Evolutionary conservation across 768 basidiomycete genomes (phyloP), one percentile per base, ranked within the genome.

Genomic region (Phanerochaete carnosa): DNA sequence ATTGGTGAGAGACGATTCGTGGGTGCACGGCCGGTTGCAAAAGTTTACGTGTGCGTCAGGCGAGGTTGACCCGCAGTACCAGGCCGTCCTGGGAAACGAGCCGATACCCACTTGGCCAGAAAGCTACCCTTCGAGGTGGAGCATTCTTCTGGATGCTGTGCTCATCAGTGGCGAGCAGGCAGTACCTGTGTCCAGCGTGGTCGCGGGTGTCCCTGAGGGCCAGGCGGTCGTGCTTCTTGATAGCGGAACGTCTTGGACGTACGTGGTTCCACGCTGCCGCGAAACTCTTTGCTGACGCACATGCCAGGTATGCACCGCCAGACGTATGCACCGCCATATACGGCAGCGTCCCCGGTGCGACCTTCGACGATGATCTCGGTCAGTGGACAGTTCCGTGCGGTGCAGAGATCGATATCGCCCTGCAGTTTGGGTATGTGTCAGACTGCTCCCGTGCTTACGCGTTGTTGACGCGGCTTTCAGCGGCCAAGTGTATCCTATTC

Each of bases 161-260:
- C 80, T 90, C 56, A 77, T 90, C 15, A 43, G 39, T 19, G 85
- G 85, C 35, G 74, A 76, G 33, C 77, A 77, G 32, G 78, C 80
- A 22, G 70, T 80, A 29, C 68, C 79, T 15, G 83, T 90, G 12
- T 80, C 79, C 2, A 87, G 83, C 25, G 74, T 70, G 7, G 83
- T 92, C 28, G 46, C 70, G 3, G 77, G 75, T 30, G 91, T 82
- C 1, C 89, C 91, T 6, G 75, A 77, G 32, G 85, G 87, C 65
- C 86, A 86, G 66, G 90, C 89, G 6, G 90, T 94, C 50, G 82
- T 84, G 25, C 76, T 91, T 32, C 79, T 94, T 57, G 92, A 94
- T 70, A 92, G 83, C 60, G 92, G 92, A 6, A 87, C 92, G 3
- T 91, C 92, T 2, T 92, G 85, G 71, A 86, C 89, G 87, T 90